Conservation (phyloP, 768 basidiomycete genomes). For the Tulasnella sp. region DNA sequence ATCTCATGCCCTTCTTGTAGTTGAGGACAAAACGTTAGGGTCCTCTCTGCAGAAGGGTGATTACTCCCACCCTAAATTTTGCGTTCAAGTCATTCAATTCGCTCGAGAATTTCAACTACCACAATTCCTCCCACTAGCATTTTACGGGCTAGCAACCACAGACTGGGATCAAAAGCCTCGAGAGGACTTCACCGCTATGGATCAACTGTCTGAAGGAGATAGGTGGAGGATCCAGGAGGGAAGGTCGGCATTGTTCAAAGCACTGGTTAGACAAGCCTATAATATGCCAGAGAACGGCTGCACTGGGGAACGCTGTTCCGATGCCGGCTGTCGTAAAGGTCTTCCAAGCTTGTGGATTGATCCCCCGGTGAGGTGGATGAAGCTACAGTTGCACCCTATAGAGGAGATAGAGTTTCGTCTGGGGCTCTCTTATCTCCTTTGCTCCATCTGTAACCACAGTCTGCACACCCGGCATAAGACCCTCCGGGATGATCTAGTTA, state of each 20-base stretch:
- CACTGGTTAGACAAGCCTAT: not conserved
- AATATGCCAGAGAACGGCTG: not conserved
- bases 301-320: not conserved
- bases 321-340: not conserved
- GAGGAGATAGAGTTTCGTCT: not conserved
- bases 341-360: not conserved
- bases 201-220: not conserved
- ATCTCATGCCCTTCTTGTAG: not conserved
- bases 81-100: not conserved
- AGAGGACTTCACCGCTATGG: not conserved
- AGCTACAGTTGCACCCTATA: not conserved
- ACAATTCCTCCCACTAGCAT: not conserved
- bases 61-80: not conserved
- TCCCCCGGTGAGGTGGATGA: not conserved
- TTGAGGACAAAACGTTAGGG: not conserved
- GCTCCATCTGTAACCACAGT: no score
- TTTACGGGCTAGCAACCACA: not conserved
- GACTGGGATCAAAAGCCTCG: not conserved
- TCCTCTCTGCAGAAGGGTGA: not conserved
- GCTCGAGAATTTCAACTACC: not conserved
- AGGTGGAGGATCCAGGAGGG: not conserved
- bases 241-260: not conserved
- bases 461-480: not conserved
- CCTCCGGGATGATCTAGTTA: not conserved
- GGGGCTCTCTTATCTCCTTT: no score